Percentiles rank a stretch among this genome's conserved stretches.
Conservation (phyloP, 805 yeast genomes). For the Grigorovia jiainica region DNA sequence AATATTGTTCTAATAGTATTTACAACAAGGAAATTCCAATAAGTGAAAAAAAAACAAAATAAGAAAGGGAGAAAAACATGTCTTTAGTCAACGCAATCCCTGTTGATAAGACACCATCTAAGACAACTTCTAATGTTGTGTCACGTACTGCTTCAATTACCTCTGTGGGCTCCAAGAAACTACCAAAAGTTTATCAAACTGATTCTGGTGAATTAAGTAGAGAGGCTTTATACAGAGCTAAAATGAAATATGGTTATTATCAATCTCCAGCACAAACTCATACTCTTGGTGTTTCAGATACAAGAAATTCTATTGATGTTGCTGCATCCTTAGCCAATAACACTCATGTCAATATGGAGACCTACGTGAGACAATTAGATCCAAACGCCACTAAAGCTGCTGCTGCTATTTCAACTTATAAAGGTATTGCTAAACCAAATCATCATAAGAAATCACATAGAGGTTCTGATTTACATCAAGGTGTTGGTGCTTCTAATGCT, state of each 20-base stretch:
- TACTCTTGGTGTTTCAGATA: conserved; percentile 54
- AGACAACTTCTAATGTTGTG: conserved; percentile 4
- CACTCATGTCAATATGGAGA: conserved; percentile 48
- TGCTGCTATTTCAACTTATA: conserved; percentile 9
- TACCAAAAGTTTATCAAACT: conserved; percentile 44
- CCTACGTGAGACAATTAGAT: conserved; percentile 45
- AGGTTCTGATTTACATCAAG: background rate
- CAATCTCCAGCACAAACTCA: conserved; percentile 39
- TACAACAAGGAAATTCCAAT: background rate
- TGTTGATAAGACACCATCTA: conserved; percentile 2
- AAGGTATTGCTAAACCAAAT: background rate
- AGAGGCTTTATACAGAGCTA: conserved; percentile 69
- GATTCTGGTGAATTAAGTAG: conserved; percentile 63
- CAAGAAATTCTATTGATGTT: conserved; percentile 51
- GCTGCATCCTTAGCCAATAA: conserved; percentile 67
- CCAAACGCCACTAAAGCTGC: conserved; percentile 29
- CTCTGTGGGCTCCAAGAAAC: conserved; percentile 2
- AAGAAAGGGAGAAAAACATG: conserved; percentile 9
- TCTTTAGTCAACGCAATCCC: conserved; percentile 25
- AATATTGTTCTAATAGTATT: too few species aligned
- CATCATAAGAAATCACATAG: background rate
- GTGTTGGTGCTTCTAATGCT: conserved; percentile 11
- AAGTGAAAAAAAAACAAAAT: background rate
- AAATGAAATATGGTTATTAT: conserved; percentile 52
- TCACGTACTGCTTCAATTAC: conserved; percentile 4